A percentile compares a stretch with the other conserved stretches of the same genome.
Conservation (phyloP, 192 early-diverging fungal genomes). For the Backusella australiensis region DNA sequence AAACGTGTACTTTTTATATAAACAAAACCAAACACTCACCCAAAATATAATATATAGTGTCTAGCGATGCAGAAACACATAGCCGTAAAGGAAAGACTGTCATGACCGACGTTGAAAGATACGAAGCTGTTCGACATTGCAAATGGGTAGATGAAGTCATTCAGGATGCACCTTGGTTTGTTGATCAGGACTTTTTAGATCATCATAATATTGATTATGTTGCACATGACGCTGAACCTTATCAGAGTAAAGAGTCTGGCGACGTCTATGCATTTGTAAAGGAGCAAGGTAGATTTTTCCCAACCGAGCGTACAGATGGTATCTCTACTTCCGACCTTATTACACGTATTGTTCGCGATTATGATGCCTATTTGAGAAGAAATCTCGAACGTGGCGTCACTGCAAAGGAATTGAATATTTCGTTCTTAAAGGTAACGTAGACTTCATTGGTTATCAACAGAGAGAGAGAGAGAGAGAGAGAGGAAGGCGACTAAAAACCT, state of each 20-base stretch:
- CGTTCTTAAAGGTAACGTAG: slow-evolving; percentile 65
- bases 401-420: slow-evolving; percentile 79
- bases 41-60: slow-evolving; percentile 39
- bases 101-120: slow-evolving; percentile 74
- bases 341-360: slow-evolving; percentile 83
- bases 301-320: slow-evolving; percentile 78
- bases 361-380: slow-evolving; percentile 79
- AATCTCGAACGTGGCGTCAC: slow-evolving; percentile 84
- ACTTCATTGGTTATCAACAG: background rate
- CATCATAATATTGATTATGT: slow-evolving; percentile 80
- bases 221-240: slow-evolving; percentile 81
- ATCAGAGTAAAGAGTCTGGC: slow-evolving; percentile 63
- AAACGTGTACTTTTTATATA: background rate
- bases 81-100: slow-evolving; percentile 82
- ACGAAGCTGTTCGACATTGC: slow-evolving; percentile 78
- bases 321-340: slow-evolving; percentile 83
- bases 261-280: slow-evolving; percentile 87
- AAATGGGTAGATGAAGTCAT: slow-evolving; percentile 86
- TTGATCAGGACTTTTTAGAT: slow-evolving; percentile 76
- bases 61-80: slow-evolving; percentile 74
- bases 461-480: background rate
- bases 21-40: background rate
- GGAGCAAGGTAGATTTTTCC: slow-evolving; percentile 62
- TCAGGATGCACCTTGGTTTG: slow-evolving; percentile 75
- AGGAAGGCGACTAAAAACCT: background rate